A percentile compares a stretch with the other conserved stretches of the same genome.
These are phyloP conservation scores for Cryptosporidium tyzzeri DNA, from an alignment of 169 alveolate genomes.

Conservation along the genomic window DNA sequence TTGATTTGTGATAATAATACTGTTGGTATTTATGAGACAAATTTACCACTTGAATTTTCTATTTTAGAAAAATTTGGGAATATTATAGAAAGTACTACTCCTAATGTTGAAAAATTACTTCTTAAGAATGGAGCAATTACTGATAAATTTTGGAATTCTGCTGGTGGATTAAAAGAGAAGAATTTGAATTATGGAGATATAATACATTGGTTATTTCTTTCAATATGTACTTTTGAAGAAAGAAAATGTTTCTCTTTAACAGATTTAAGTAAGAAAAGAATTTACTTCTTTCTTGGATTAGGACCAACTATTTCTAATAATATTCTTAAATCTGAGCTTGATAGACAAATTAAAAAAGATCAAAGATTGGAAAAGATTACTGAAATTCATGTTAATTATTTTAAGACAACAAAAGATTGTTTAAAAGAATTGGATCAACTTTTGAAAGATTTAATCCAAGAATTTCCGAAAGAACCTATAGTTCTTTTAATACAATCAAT, in stretches of 20 bases:
- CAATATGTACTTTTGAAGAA: slow-evolving; percentile 44
- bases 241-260: slow-evolving; percentile 30
- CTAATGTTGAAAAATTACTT: slow-evolving; percentile 33
- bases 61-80: slow-evolving; percentile 52
- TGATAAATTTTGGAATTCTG: slow-evolving; percentile 37
- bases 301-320: slow-evolving; percentile 5
- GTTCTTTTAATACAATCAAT: slow-evolving; percentile 24
- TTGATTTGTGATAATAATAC: slow-evolving; percentile 59
- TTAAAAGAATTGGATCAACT: background rate
- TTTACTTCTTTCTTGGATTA: background rate
- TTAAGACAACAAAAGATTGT: slow-evolving; percentile 26
- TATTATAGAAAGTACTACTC: slow-evolving; percentile 53
- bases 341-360: background rate
- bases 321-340: background rate
- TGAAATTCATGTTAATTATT: background rate
- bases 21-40: slow-evolving; percentile 61
- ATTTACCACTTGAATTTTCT: slow-evolving; percentile 66
- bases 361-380: background rate
- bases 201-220: slow-evolving; percentile 39
- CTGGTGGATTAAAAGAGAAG: background rate
- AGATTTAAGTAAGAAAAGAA: slow-evolving; percentile 6
- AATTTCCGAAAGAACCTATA: slow-evolving; percentile 8
- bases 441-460: background rate
- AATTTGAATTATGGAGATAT: slow-evolving; percentile 17
- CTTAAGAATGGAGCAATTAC: slow-evolving; percentile 22